These are phyloP conservation scores for Mortierella sp. DNA, from an alignment of 371 early-diverging fungal species.

Conservation along the genomic window DNA sequence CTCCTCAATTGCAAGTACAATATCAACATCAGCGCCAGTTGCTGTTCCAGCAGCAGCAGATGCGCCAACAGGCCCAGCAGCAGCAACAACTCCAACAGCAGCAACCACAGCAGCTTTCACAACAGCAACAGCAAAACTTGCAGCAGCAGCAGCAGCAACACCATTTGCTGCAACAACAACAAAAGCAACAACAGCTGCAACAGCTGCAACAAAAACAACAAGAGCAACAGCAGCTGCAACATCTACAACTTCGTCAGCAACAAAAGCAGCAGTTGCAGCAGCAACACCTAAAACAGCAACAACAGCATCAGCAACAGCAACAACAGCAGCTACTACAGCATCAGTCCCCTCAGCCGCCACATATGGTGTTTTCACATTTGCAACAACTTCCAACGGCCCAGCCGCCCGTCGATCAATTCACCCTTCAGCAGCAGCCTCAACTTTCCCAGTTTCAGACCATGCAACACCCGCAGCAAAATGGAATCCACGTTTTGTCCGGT, in stretches of 20 bases:
- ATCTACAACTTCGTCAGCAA: conserved; percentile 8
- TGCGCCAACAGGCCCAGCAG: conserved; percentile 3
- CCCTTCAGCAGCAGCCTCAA: conserved; percentile 11
- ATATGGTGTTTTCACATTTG: neutral
- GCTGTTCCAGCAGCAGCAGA: conserved; percentile 18
- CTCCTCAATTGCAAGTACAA: neutral
- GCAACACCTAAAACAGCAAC: neutral
- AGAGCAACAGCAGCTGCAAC: conserved; percentile 1
- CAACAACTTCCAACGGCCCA: neutral
- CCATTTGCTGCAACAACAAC: neutral
- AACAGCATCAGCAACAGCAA: neutral
- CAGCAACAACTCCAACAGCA: conserved; percentile 16
- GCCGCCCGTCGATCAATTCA: neutral
- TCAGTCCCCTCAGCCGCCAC: neutral
- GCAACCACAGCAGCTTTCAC: neutral
- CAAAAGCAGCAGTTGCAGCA: neutral
- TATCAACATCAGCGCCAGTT: neutral
- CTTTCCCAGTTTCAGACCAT: neutral
- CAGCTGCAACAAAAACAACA: neutral
- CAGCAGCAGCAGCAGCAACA: conserved; percentile 15
- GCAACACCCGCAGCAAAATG: conserved; percentile 9
- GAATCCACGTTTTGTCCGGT: neutral
- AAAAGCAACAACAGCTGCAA: neutral
- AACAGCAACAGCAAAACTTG: neutral
- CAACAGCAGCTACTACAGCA: neutral